phyloP scores from a whole-genome alignment of 345 rosid species.

The Angophora floribunda region DNA sequence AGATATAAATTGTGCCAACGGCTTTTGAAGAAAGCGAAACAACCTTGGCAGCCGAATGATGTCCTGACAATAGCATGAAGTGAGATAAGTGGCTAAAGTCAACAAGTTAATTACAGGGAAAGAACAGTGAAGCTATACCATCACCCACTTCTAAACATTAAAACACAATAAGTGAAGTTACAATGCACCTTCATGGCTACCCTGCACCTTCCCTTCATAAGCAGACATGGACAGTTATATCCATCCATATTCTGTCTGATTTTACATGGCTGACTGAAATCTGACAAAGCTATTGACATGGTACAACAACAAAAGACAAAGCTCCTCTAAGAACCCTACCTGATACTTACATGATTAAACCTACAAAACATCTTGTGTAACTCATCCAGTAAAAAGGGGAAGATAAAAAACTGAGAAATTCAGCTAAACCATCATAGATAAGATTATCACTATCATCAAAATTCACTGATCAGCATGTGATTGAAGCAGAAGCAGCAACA shows the following conservation, averaged over 20 bases:
- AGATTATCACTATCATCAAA: not conserved
- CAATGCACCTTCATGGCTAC: not conserved
- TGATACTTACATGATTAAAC: not conserved
- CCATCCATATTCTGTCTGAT: not conserved
- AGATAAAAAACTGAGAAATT: not conserved
- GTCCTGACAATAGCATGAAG: constrained; percentile 38
- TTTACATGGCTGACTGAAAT: not conserved
- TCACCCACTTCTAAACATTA: not conserved
- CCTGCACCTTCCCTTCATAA: not conserved
- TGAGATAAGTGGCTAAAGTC: not conserved
- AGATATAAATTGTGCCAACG: constrained; percentile 90
- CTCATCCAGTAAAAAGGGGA: not conserved
- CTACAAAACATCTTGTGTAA: not conserved
- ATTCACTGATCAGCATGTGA: not conserved
- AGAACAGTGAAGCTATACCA: not conserved
- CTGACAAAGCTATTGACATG: not conserved
- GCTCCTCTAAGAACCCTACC: not conserved
- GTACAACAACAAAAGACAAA: not conserved
- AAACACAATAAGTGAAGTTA: not conserved
- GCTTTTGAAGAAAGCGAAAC: constrained; percentile 89
- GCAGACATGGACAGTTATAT: not conserved
- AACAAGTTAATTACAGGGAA: not conserved
- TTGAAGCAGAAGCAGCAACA: not conserved
- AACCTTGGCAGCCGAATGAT: constrained; percentile 84
- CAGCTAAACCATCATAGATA: not conserved